Evolutionary conservation across 371 early-diverging fungal species (phyloP), one percentile per base, ranked within the genome.

Genomic region (Rhizopus delemar): DNA sequence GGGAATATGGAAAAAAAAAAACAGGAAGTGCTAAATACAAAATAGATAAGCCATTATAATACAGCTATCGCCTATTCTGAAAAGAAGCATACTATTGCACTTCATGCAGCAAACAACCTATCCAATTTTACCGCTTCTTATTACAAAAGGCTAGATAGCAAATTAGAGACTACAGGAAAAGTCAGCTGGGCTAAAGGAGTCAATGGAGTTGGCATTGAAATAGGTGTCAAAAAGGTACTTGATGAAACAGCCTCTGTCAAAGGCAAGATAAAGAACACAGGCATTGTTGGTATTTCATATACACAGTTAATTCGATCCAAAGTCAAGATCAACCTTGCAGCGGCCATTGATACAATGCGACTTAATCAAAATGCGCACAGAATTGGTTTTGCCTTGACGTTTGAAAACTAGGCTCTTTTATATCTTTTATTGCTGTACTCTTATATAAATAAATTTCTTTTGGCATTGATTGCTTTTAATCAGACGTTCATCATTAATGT

Each of bases 201-300:
- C 69, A 82, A 75, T 58, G 75, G 78, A 41, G 96, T 95, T 65
- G 83, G 86, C 61, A 85, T 96, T 54, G 99, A 98, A 81, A 89
- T 97, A 64, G 99, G 95, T 74, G 87, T 95, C 80, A 96, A 96
- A 86, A 89, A 92, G 77, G 74, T 80, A 69, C 81, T 98, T 59
- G 97, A 97, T 82, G 75, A 77, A 63, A 85, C 86, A 69, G 87
- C 96, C 56, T 93, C 90, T 66, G 84, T 96, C 67, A 98, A 97
- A 91, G 93, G 94, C 71, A 97, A 96, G 91, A 86, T 98, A 71
- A 87, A 94, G 85, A 96, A 94, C 81, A 69, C 84, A 58, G 99
- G 98, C 77, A 87, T 87, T 41, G 80, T 98, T 59, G 96, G 97
- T 63, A 86, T 97, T 56, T 92, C 74, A 66, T 72, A 93, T 83